These are phyloP conservation scores for Naematelia encephala DNA, from an alignment of 768 basidiomycete genomes.

Conservation along the genomic window DNA sequence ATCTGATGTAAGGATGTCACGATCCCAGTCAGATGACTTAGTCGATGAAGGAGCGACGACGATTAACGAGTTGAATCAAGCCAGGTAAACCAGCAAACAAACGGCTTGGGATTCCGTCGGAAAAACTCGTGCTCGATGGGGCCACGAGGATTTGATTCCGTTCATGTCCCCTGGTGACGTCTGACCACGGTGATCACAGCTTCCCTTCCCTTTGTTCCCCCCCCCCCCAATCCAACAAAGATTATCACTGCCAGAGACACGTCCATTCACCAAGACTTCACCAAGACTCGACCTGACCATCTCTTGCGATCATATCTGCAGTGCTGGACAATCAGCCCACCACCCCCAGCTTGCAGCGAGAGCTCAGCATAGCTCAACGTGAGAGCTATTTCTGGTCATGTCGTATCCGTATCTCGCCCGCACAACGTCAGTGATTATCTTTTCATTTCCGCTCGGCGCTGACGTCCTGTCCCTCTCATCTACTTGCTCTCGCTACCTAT, in stretches of 20 bases:
- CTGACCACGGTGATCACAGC: not conserved
- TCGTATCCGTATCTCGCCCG: conserved; percentile 47
- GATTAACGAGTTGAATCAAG: too few species aligned
- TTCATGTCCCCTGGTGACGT: not conserved
- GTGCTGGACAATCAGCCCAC: not conserved
- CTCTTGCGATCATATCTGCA: too few species aligned
- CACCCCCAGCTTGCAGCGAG: not conserved
- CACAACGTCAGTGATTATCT: conserved; percentile 38
- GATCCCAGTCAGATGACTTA: too few species aligned
- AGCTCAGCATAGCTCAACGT: too few species aligned
- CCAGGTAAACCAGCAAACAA: too few species aligned
- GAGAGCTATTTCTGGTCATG: conserved; percentile 15
- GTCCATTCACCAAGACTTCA: too few species aligned
- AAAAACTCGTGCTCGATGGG: not conserved
- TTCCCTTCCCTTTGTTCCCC: not conserved
- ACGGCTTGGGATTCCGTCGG: conserved; percentile 1
- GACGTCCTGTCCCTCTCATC: not conserved
- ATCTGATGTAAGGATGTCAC: too few species aligned
- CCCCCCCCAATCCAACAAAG: too few species aligned
- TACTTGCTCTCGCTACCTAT: not conserved
- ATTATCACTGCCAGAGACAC: too few species aligned
- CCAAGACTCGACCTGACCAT: too few species aligned
- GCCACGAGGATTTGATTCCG: not conserved
- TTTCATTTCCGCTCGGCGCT: not conserved
- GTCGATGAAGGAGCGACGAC: too few species aligned